Evolutionary conservation across 2,329 filamentous ascomycete species (phyloP), one percentile per base, ranked within the genome.

Genomic region (Emericellopsis atlantica): DNA sequence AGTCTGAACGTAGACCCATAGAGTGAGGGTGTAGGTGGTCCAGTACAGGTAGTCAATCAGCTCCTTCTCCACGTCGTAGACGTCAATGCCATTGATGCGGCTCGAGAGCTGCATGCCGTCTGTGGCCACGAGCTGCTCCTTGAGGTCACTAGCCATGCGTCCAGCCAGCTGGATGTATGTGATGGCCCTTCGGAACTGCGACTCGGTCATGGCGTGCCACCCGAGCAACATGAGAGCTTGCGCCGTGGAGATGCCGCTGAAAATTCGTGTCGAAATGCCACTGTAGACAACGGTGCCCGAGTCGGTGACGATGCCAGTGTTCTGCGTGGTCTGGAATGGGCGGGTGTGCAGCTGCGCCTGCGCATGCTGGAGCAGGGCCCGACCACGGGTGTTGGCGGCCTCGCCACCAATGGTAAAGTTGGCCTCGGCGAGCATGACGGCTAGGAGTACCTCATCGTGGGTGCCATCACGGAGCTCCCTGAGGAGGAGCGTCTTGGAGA

Each of bases 401-500:
- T 54, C 47, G 34, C 58, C 53, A 7, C 53, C 55, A 12, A 60
- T 47, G 35, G 53, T 51, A 33, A 60, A 56, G 41, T 54, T 58
- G 12, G 61, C 61, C 32, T 65, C 61, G 4, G 59, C 61, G 4
- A 65, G 51, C 40, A 65, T 61, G 10, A 55, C 45, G 6, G 61
- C 62, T 29, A 65, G 51, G 9, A 65, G 53, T 16, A 59, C 52
- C 40, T 60, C 56, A 42, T 64, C 61, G 35, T 61, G 56, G 5
- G 57, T 61, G n/a, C 52, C 56, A 41, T 62, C 58, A 18, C 59
- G 55, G 8, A 62, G 51, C 31, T 60, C 57, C 31, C 57, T 52
- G 14, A 63, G 52, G 8, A 65, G 52, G 8, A 65, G 46, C 2
- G 61, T 64, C 47, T 65, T 65, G 40, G 61, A 65, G 14, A 65